phyloP scores from a whole-genome alignment of 1,284 basidiomycete genomes.

The Puccinia hordei region DNA sequence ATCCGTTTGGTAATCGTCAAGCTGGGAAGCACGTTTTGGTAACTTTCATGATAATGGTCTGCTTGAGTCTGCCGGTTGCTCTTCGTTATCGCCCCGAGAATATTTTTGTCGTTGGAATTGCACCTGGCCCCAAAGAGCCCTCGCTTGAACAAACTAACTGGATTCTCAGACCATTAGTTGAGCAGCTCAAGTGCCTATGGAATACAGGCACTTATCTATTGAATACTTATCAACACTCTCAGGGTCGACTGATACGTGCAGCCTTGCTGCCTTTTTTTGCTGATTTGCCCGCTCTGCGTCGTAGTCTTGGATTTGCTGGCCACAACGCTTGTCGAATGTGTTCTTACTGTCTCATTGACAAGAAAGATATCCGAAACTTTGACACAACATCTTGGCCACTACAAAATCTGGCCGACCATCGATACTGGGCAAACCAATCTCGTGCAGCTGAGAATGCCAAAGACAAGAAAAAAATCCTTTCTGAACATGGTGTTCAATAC shows the following conservation, averaged over 20 bases:
- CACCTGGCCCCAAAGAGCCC: constrained; percentile 56
- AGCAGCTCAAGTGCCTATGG: constrained; percentile 58
- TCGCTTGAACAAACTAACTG: constrained; percentile 57
- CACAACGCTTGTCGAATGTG: constrained; percentile 36
- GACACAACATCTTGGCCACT: constrained; percentile 6
- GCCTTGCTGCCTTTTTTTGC: constrained; percentile 42
- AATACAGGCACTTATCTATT: constrained; percentile 54
- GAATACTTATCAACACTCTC: not conserved
- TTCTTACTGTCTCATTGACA: constrained; percentile 43
- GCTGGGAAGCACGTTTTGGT: constrained; percentile 36
- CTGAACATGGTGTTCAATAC: constrained; percentile 34
- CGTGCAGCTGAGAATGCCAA: not conserved
- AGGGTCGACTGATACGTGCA: not conserved
- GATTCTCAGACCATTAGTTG: constrained; percentile 57
- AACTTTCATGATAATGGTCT: constrained; percentile 15
- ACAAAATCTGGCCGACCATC: constrained; percentile 20
- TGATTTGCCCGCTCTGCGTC: constrained; percentile 50
- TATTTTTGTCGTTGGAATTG: constrained; percentile 60
- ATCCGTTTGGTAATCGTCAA: constrained; percentile 37
- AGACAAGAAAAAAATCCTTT: constrained; percentile 15
- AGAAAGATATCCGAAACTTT: constrained; percentile 33
- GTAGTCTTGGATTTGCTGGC: constrained; percentile 43
- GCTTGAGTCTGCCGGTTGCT: constrained; percentile 52
- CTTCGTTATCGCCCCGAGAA: constrained; percentile 60
- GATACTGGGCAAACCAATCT: constrained; percentile 26